Evolutionary conservation across 768 basidiomycete species (phyloP), one percentile per base, ranked within the genome.

Genomic region (Phylloporus scabripes): DNA sequence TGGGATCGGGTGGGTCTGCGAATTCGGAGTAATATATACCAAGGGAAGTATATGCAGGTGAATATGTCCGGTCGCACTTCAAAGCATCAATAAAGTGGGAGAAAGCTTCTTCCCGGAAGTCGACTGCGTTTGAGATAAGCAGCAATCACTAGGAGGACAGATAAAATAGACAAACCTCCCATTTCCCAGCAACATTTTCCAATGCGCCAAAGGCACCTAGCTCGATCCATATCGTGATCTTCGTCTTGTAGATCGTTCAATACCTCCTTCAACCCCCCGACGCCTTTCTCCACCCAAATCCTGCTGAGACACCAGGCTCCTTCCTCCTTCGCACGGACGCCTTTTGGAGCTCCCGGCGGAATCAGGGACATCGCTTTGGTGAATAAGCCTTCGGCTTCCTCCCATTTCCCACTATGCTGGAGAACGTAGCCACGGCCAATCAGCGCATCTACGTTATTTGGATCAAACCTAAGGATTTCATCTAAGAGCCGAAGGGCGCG

Each of bases 21-120:
- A 71, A 74, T 36, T 92, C 85, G 17, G 78, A 68, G 66, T 98
- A 98, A 68, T 93, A 93, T 41, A 90, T 72, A 7, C 96, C 96
- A 2, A 99, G 79, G 1, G 92, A 92, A 3, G 95, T 95, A 64
- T 92, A 98, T 0, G 96, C 84, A 1, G 96, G 87, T 0, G 95
- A 92, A 63, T 84, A 96, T 8, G 78, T 73, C 0, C 88, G 66
- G 44, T 79, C 78, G 26, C 78, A 80, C 60, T 91, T 89, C 28
- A 97, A 76, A 0, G 95, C 76, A 3, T 75, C 71, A 54, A 96
- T 88, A 69, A 88, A 96, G 60, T 76, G 74, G 14, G 80, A 77
- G 67, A 88, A 96, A 0, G 90, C 84, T 50, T 82, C 77, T 51
- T 87, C 79, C 6, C 73, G 73, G 10, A 71, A 68, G 5, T 71